Conservation (phyloP, 73 alveolate genomes). For the Symbiodinium natans region DNA sequence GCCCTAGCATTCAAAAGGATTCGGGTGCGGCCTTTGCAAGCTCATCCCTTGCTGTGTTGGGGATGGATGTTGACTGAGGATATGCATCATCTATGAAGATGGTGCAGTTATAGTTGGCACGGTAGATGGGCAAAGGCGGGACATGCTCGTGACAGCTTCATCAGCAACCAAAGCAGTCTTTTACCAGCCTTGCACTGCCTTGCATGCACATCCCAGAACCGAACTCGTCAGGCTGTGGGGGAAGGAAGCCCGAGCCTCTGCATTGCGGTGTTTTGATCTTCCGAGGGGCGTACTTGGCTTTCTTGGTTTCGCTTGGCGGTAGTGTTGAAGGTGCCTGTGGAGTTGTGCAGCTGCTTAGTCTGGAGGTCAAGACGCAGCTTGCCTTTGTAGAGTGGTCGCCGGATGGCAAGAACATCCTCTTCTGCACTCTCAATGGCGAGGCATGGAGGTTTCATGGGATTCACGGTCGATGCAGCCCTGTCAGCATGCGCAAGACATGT, state of each 20-base stretch:
- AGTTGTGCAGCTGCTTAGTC: background rate
- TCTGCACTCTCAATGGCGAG: conserved; percentile 99
- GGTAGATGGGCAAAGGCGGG: conserved; percentile 99
- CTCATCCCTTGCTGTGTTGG: background rate
- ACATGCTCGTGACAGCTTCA: conserved; percentile 92
- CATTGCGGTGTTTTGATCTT: no score
- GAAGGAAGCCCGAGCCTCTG: conserved; percentile 11
- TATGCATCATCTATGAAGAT: conserved; percentile 98
- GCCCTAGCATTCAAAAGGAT: background rate
- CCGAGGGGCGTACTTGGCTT: no score
- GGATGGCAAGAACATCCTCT: conserved; percentile 98
- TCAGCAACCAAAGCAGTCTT: background rate
- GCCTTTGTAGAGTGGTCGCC: conserved; percentile 99
- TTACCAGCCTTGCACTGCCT: background rate
- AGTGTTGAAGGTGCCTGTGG: no score
- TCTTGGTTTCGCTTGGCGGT: no score
- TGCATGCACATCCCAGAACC: no score
- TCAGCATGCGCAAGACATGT: no score
- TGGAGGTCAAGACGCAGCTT: conserved; percentile 95
- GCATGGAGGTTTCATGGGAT: conserved; percentile 61
- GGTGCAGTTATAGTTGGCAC: conserved; percentile 99
- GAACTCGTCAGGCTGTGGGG: conserved; percentile 88
- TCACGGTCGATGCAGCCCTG: background rate
- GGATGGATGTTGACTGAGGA: background rate
- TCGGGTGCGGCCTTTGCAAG: background rate